phyloP scores from a whole-genome alignment of 202 grass and related monocot species.

The Zizania palustris region DNA sequence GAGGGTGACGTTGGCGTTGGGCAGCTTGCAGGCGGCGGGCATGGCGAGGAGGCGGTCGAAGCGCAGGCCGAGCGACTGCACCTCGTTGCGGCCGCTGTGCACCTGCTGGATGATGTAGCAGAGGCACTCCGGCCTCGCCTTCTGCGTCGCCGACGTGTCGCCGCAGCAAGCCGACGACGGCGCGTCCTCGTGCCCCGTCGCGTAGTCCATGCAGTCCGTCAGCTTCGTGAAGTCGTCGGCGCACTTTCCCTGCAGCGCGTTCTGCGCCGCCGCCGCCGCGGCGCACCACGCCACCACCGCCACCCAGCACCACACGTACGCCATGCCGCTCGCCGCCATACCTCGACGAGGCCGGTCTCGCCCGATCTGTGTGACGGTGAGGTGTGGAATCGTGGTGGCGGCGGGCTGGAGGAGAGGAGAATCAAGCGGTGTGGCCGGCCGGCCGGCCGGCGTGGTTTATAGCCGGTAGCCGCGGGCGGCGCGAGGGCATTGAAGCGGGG shows the following conservation, averaged over 20 bases:
- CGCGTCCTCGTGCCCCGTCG: conserved; percentile 46
- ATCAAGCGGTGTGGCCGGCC: not conserved
- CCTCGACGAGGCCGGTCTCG: not conserved
- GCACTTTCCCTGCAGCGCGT: conserved; percentile 63
- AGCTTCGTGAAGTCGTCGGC: conserved; percentile 50
- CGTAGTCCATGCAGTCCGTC: conserved; percentile 74
- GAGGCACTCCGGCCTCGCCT: conserved; percentile 56
- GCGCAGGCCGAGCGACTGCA: conserved; percentile 57
- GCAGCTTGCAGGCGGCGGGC: conserved; percentile 57
- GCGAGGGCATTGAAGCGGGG: conserved; percentile 39
- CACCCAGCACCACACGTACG: not conserved
- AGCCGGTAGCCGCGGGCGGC: conserved; percentile 17
- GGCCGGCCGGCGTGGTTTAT: conserved; percentile 44
- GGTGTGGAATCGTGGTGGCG: not conserved
- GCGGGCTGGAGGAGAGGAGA: not conserved
- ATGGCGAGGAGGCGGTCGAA: conserved; percentile 66
- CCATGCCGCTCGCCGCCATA: not conserved
- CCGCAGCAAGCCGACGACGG: conserved; percentile 70
- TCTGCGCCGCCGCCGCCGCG: conserved; percentile 14
- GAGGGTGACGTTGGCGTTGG: conserved; percentile 63
- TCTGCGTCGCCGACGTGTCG: conserved; percentile 47
- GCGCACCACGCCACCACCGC: too few relatives aligned
- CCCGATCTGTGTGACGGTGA: not conserved
- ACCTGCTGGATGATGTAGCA: conserved; percentile 91
- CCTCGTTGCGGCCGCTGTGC: conserved; percentile 35